phyloP scores from a whole-genome alignment of 2,329 filamentous ascomycete species.

The Aspergillus costaricaensis region DNA sequence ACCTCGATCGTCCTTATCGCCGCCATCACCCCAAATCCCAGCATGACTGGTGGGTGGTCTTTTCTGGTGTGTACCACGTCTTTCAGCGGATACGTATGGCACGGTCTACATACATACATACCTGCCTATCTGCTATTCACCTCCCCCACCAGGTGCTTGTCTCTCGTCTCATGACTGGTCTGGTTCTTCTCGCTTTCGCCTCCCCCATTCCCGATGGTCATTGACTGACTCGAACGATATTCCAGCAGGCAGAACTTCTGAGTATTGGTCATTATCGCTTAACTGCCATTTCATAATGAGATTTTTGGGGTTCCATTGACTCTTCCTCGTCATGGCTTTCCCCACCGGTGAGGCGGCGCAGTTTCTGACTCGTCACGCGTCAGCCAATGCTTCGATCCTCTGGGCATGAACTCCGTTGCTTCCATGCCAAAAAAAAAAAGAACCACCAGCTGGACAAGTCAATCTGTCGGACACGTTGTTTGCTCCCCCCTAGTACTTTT shows the following conservation, averaged over 20 bases:
- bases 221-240: background rate
- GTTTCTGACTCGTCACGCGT: slow-evolving; percentile 37
- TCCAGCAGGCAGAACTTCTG: background rate
- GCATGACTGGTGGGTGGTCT: background rate
- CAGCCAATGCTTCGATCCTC: slow-evolving; percentile 21
- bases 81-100: background rate
- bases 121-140: background rate
- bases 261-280: background rate
- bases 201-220: slow-evolving; percentile 14
- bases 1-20: background rate
- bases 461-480: slow-evolving; percentile 8
- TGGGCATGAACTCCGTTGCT: slow-evolving; percentile 7
- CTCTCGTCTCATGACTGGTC: slow-evolving; percentile 4
- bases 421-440: slow-evolving; percentile 12
- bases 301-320: background rate
- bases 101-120: background rate
- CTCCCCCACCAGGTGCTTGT: background rate
- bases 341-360: slow-evolving; percentile 2
- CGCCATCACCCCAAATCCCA: background rate
- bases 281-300: background rate
- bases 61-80: background rate
- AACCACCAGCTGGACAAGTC: slow-evolving; percentile 18
- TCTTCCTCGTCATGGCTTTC: slow-evolving; percentile 3
- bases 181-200: background rate
- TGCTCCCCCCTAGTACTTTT: background rate